Evolutionary conservation across 192 early-diverging fungal genomes (phyloP).

Genomic region (Mortierella antarctica): DNA sequence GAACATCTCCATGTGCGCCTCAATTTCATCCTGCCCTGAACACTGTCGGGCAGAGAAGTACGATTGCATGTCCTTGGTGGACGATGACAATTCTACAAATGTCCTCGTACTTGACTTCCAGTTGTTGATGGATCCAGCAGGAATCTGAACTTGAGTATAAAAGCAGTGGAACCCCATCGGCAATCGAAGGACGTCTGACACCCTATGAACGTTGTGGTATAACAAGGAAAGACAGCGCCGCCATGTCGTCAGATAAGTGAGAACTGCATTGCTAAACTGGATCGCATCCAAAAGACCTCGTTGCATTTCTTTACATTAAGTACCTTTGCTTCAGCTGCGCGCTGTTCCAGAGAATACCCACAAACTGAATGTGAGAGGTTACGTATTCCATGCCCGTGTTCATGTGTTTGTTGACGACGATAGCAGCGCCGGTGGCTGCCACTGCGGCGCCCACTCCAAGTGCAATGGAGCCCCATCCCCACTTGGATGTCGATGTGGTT

Average conservation of each 20-base stretch:
- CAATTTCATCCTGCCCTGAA: slow-evolving; percentile 51
- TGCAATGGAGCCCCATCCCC: slow-evolving; percentile 57
- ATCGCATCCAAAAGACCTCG: no score
- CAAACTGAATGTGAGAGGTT: slow-evolving; percentile 62
- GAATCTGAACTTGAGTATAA: slow-evolving; percentile 55
- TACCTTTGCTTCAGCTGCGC: slow-evolving; percentile 58
- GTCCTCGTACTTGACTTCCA: slow-evolving; percentile 26
- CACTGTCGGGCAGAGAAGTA: slow-evolving; percentile 36
- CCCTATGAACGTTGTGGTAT: slow-evolving; percentile 2
- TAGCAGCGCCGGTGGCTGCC: slow-evolving; percentile 54
- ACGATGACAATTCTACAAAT: slow-evolving; percentile 41
- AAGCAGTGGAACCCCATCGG: slow-evolving; percentile 53
- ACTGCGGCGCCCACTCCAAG: slow-evolving; percentile 54
- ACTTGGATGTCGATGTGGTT: slow-evolving; percentile 28
- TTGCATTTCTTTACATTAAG: background rate
- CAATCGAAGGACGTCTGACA: slow-evolving; percentile 11
- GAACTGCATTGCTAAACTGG: no score
- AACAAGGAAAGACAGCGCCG: background rate
- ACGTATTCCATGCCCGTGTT: slow-evolving; percentile 52
- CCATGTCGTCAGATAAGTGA: no score
- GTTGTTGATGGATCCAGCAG: slow-evolving; percentile 22
- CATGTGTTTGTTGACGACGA: slow-evolving; percentile 45
- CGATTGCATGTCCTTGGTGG: slow-evolving; percentile 2
- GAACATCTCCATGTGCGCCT: slow-evolving; percentile 57
- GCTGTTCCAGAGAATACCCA: slow-evolving; percentile 58